These are phyloP conservation scores for Geotrichum bryndzae DNA, from an alignment of 1,139 yeast species.

Conservation along the genomic window DNA sequence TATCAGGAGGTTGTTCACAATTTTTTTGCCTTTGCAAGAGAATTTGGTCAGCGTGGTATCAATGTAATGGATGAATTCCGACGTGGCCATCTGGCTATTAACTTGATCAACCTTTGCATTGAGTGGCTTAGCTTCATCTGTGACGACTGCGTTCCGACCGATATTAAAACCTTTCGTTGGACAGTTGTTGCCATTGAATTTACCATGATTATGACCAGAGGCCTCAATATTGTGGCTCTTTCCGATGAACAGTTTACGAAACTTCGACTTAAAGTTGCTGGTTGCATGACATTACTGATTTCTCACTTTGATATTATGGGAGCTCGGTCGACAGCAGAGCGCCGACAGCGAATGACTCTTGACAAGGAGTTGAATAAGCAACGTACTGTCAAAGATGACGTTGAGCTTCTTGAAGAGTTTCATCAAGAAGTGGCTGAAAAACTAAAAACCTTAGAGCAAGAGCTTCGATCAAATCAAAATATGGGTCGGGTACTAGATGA, in stretches of 20 bases:
- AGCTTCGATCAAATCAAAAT: constrained; percentile 45
- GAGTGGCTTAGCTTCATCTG: constrained; percentile 92
- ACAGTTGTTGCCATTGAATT: constrained; percentile 92
- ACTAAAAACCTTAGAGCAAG: constrained; percentile 53
- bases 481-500: constrained; percentile 90
- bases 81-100: constrained; percentile 64
- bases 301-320: constrained; percentile 99
- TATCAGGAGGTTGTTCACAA: constrained; percentile 71
- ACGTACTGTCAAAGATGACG: constrained; percentile 46
- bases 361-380: constrained; percentile 14
- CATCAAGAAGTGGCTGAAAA: constrained; percentile 56
- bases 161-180: constrained; percentile 87
- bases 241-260: constrained; percentile 69
- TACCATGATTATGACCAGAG: constrained; percentile 92
- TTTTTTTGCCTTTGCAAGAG: constrained; percentile 74
- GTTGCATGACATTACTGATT: constrained; percentile 87
- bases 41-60: constrained; percentile 70
- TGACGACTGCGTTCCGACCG: constrained; percentile 92
- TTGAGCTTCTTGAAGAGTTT: constrained; percentile 48
- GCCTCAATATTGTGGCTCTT: constrained; percentile 78
- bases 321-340: constrained; percentile 77
- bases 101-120: constrained; percentile 67
- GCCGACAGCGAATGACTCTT: constrained; percentile 37
- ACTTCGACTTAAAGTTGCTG: constrained; percentile 79
- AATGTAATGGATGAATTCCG: constrained; percentile 58